Base-by-base conservation (phyloP, 176 grass and related monocot genomes). In the Rhipidocladum racemiflorum region DNA sequence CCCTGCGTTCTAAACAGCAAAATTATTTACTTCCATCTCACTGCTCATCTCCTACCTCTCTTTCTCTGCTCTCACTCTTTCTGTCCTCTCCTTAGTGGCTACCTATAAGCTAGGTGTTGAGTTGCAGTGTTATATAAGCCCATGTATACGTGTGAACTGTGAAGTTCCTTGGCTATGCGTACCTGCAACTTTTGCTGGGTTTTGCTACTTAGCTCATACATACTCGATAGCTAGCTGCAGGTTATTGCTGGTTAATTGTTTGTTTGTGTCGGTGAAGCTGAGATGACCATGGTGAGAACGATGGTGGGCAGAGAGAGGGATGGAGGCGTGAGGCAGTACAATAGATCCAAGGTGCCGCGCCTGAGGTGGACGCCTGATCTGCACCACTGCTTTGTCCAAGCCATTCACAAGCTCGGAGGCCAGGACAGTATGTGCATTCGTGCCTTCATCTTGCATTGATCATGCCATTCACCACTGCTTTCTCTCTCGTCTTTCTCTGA, bases 301-400 rank as follows among this genome's bases (percentile, higher is more conserved):
- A 36, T 28, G 76, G 64, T 40, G 56, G 12, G 62, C 40, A 72
- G 75, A 43, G 88, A 78, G 79, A 85, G 80, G 76, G 75, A 28
- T 30, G 65, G 65, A 9, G 86, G 68, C 43, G 83, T 93, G 62
- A 90, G 96, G 76, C 92, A 87, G 79, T 99, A 99, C 77, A 85
- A 91, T 51, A 75, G 92, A 70, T 95, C 96, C 70, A 95, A 95
- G 85, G 92, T 91, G 75, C 92, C 96, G 61, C 92, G 92, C 35
- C 84, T 95, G 32, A 79, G 92, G 72, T 99, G 96, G 96, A 99
- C 89, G 16, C 85, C 90, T 49, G 92, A 91, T 16, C 96, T 99
- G 59, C 96, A 99, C 83, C 96, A 85, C 78, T 93, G 92, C 88
- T 99, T 99, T 64, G 85, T 99, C 73, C 88, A 93, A 28, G 96